Evolutionary conservation across 2,329 filamentous ascomycete genomes (phyloP).

Genomic region (Plenodomus biglobosus): DNA sequence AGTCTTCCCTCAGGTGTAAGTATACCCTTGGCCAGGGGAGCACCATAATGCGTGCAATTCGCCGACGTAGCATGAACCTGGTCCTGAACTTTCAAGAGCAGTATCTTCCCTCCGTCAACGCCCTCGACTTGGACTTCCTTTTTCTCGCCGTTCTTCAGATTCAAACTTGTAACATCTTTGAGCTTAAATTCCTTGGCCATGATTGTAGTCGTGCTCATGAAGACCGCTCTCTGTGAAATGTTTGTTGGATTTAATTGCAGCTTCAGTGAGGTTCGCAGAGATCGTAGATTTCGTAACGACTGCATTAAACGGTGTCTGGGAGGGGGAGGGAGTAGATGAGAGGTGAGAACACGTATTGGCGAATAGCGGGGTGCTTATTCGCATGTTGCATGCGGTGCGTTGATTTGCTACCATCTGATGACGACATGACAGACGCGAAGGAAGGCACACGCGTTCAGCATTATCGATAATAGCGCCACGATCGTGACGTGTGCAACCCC

Average conservation of each 20-base stretch:
- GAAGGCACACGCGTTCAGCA: neutral
- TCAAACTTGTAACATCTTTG: slow-evolving; percentile 73
- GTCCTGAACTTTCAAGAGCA: slow-evolving; percentile 77
- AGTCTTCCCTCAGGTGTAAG: slow-evolving; percentile 78
- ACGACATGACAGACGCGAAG: neutral
- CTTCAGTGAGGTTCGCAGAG: slow-evolving; percentile 25
- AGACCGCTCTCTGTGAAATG: slow-evolving; percentile 22
- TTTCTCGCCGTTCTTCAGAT: slow-evolving; percentile 79
- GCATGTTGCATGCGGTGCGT: neutral
- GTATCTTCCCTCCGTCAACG: slow-evolving; percentile 79
- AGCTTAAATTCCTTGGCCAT: slow-evolving; percentile 60
- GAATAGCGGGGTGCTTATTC: slow-evolving; percentile 9
- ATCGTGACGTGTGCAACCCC: too few relatives aligned
- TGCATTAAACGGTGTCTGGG: slow-evolving; percentile 25
- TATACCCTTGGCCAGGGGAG: slow-evolving; percentile 83
- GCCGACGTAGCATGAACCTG: slow-evolving; percentile 77
- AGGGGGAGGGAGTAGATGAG: slow-evolving; percentile 2
- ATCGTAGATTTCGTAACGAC: slow-evolving; percentile 25
- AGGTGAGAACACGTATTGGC: slow-evolving; percentile 9
- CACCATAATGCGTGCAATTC: slow-evolving; percentile 90
- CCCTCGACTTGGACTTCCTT: slow-evolving; percentile 89
- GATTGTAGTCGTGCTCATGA: slow-evolving; percentile 31
- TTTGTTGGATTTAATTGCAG: slow-evolving; percentile 17
- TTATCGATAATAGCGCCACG: neutral
- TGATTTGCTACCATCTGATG: neutral